Evolutionary conservation across 306 rosid genomes (phyloP).

Genomic region (Leucaena leucocephala): DNA sequence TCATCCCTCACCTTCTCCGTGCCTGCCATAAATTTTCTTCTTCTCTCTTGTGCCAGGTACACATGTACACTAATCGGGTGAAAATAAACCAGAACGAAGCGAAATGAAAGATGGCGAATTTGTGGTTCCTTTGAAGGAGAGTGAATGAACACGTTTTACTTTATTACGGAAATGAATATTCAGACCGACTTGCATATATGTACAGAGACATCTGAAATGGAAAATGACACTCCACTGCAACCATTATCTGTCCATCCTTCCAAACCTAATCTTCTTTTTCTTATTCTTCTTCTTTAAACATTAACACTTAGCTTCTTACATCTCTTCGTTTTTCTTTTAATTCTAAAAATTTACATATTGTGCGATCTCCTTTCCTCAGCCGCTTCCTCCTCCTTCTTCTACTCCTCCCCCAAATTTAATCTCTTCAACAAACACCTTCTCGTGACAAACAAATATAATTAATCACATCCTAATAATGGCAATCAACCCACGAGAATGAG

Average conservation of each 20-base stretch:
- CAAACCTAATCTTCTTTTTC: conserved; percentile 50
- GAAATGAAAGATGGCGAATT: conserved; percentile 37
- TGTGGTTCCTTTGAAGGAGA: conserved; percentile 36
- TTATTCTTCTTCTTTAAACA: conserved; percentile 25
- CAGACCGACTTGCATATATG: conserved; percentile 41
- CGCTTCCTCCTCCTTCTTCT: neutral
- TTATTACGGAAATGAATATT: conserved; percentile 63
- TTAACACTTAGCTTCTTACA: conserved; percentile 16
- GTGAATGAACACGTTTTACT: conserved; percentile 41
- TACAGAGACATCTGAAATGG: conserved; percentile 55
- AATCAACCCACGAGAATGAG: conserved; percentile 5
- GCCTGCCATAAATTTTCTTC: neutral
- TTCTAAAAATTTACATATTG: conserved; percentile 27
- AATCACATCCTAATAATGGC: conserved; percentile 26
- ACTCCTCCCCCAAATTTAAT: conserved; percentile 3
- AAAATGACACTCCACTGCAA: conserved; percentile 96
- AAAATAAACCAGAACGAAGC: neutral
- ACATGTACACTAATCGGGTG: neutral
- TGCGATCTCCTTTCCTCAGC: conserved; percentile 34
- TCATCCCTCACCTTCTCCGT: neutral
- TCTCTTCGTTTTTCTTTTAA: conserved; percentile 3
- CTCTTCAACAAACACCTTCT: conserved; percentile 41
- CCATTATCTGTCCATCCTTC: conserved; percentile 53
- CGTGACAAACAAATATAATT: conserved; percentile 26
- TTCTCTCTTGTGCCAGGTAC: neutral